Evolutionary conservation across 495 filamentous ascomycete species (phyloP).

Genomic region (Pyrenula massariospora): DNA sequence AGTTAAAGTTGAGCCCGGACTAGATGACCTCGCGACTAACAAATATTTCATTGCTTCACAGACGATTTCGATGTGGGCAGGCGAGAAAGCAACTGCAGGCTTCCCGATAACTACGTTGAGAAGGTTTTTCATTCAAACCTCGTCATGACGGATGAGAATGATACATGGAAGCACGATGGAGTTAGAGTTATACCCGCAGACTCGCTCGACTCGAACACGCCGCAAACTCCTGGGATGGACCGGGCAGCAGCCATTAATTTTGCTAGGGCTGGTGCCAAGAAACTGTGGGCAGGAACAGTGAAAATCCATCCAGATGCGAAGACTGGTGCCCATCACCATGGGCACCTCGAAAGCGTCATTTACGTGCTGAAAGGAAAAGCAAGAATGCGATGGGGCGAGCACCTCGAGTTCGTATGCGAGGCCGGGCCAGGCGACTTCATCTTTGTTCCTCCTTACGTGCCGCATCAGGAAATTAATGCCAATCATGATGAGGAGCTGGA

Average conservation of each 20-base stretch:
- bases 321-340: conserved; percentile 26
- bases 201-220: conserved; percentile 18
- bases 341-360: conserved; percentile 24
- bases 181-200: conserved; percentile 22
- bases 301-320: conserved; percentile 24
- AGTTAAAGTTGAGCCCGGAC: too few relatives aligned
- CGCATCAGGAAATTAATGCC: conserved; percentile 29
- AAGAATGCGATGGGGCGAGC: conserved; percentile 26
- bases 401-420: conserved; percentile 23
- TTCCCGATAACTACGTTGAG: too few relatives aligned
- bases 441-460: conserved; percentile 23
- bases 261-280: conserved; percentile 22
- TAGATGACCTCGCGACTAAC: too few relatives aligned
- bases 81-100: too few relatives aligned
- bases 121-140: background rate
- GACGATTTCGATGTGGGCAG: too few relatives aligned
- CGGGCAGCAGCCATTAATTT: conserved; percentile 24
- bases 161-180: conserved; percentile 20
- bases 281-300: conserved; percentile 26
- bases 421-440: conserved; percentile 29
- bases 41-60: too few relatives aligned
- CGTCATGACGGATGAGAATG: background rate
- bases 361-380: conserved; percentile 24
- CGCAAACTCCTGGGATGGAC: conserved; percentile 21
- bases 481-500: conserved; percentile 18